Evolutionary conservation across 768 basidiomycete genomes (phyloP), one percentile per base, ranked within the genome.

Genomic region (Sarcodon sp.): DNA sequence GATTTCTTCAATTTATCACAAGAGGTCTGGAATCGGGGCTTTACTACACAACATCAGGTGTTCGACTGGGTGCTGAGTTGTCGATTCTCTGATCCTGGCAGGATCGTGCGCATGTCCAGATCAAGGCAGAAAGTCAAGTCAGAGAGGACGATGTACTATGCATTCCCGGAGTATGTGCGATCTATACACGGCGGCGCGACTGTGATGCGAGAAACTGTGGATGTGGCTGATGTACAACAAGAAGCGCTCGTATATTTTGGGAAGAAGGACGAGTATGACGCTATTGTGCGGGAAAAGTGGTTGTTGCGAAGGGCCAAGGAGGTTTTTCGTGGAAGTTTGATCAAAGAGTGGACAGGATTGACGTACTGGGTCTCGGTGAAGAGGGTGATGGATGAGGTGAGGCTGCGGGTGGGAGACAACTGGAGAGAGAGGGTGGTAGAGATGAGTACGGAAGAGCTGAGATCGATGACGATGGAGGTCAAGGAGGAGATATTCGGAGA

Each of bases 21-120:
- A 65, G 68, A 70, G 5, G 55, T 59, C 16, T 81, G 76, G 69
- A 52, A 57, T 35, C 57, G 59, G 33, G 81, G 82, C 0, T 87
- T 87, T 52, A 47, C 60, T 10, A 77, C 76, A 0, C 69, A 73
- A 47, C 62, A 59, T 2, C 73, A 76, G 12, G 60, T 73, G 4
- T 84, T 84, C 55, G 58, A 73, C 46, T 87, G 85, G 74, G 69
- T 73, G 1, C 63, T 66, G 2, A 64, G 69, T 4, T 76, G 74
- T 8, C 68, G 67, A n/a, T 73, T 75, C 48, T 83, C 80, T 54
- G 62, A 72, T 47, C 66, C 73, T 2, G 55, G 52, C 11, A 54
- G 59, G 12, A 67, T 79, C 33, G 45, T 53, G 36, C 13, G 53
- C 46, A n/a, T 21, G 35, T 33, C 37, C 27, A 36, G 10, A 1